Evolutionary conservation across 2,329 filamentous ascomycete genomes (phyloP).

Genomic region (Fusarium concolor): DNA sequence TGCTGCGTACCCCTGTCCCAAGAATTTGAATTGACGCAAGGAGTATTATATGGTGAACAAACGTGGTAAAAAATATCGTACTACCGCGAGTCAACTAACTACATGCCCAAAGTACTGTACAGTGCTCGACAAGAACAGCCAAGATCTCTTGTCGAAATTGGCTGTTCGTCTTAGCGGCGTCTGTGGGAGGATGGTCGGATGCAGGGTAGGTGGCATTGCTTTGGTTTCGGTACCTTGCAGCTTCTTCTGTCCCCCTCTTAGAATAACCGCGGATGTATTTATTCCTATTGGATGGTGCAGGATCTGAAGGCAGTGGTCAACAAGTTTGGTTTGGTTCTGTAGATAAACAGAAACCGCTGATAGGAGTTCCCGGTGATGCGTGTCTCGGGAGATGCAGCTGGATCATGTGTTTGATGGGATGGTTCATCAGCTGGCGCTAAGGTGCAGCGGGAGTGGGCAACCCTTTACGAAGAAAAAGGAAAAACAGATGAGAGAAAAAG

Average conservation of each 20-base stretch:
- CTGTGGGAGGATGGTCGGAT: background rate
- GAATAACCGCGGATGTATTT: background rate
- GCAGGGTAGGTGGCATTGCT: constrained; percentile 20
- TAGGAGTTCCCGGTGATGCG: constrained; percentile 1
- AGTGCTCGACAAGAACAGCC: background rate
- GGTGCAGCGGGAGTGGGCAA: background rate
- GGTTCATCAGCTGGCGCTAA: background rate
- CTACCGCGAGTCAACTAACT: background rate
- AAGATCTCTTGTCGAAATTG: background rate
- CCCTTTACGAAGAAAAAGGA: background rate
- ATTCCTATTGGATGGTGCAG: background rate
- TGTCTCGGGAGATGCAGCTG: constrained; percentile 25
- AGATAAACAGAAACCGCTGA: background rate
- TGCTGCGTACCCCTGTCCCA: background rate
- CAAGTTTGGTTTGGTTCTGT: background rate
- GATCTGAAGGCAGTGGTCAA: background rate
- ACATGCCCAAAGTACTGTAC: background rate
- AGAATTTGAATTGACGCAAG: background rate
- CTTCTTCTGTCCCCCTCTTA: background rate
- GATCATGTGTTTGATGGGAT: constrained; percentile 7
- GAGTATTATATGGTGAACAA: background rate
- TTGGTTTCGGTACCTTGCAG: constrained; percentile 22
- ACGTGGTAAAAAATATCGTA: background rate
- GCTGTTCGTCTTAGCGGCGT: background rate
- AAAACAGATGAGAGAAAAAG: background rate